Evolutionary conservation across 2,329 filamentous ascomycete species (phyloP).

Genomic region (Fusarium poae): DNA sequence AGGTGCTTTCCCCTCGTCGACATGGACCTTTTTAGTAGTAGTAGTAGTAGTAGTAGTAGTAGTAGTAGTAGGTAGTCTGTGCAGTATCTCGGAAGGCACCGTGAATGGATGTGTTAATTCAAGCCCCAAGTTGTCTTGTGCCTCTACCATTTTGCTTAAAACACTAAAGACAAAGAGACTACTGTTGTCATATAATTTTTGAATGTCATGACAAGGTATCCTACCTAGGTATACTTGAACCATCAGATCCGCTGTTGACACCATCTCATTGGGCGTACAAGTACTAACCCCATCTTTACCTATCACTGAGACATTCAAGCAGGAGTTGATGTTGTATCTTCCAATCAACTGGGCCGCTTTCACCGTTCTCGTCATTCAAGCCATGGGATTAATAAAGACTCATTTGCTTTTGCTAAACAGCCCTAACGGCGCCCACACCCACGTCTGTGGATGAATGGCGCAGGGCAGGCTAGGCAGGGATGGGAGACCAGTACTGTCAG

Average conservation of each 20-base stretch:
- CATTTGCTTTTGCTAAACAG: conserved; percentile 36
- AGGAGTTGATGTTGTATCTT: conserved; percentile 17
- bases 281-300: conserved; percentile 30
- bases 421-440: conserved; percentile 48
- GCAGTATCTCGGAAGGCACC: conserved; percentile 1
- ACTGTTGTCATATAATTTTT: conserved; percentile 27
- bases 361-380: conserved; percentile 44
- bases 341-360: conserved; percentile 47
- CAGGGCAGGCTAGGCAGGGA: conserved; percentile 41
- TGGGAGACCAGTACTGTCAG: conserved; percentile 32
- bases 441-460: conserved; percentile 43
- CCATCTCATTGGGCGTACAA: conserved; percentile 14
- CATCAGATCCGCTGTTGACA: conserved; percentile 14
- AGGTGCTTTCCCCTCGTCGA: conserved; percentile 37
- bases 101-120: conserved; percentile 9
- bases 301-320: conserved; percentile 25
- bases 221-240: conserved; percentile 3
- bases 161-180: conserved; percentile 2
- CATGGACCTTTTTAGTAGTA: conserved; percentile 17
- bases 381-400: conserved; percentile 18
- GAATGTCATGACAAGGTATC: conserved; percentile 7
- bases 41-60: too few species aligned
- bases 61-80: neutral
- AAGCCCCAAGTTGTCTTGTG: neutral
- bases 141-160: conserved; percentile 3